Evolutionary conservation across 139 green algal genomes (phyloP).

Genomic region (Chlorella sp.): DNA sequence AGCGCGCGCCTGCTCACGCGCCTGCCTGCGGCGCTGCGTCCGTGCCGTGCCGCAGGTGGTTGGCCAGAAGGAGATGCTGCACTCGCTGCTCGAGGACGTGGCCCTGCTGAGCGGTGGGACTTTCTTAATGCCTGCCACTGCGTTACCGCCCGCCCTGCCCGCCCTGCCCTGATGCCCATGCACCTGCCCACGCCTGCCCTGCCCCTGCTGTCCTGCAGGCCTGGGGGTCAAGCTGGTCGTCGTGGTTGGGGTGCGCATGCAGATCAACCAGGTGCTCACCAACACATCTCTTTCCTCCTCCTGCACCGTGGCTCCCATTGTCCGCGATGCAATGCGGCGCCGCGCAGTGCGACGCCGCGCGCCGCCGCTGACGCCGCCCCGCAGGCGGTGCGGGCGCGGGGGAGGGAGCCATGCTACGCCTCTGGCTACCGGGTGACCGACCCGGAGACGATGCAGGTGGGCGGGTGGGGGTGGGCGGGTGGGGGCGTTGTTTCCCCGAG

Average conservation of each 20-base stretch:
- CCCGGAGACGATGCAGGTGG: slow-evolving; percentile 20
- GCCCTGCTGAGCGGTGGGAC: slow-evolving; percentile 77
- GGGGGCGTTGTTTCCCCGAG: no score
- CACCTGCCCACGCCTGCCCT: no score
- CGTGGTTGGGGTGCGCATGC: slow-evolving; percentile 75
- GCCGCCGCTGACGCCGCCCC: no score
- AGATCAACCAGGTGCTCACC: slow-evolving; percentile 54
- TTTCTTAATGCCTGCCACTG: not conserved
- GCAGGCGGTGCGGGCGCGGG: slow-evolving; percentile 10
- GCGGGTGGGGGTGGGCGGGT: not conserved
- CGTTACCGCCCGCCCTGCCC: not conserved
- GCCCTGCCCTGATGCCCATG: no score
- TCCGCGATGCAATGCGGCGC: no score
- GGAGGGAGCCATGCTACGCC: slow-evolving; percentile 48
- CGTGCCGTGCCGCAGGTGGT: no score
- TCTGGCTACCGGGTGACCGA: slow-evolving; percentile 86
- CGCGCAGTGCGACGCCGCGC: no score
- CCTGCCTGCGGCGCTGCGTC: no score
- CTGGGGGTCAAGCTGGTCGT: slow-evolving; percentile 90
- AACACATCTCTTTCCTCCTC: slow-evolving; percentile 18
- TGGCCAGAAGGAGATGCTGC: slow-evolving; percentile 27
- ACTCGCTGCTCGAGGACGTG: slow-evolving; percentile 69
- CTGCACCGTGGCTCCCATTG: not conserved
- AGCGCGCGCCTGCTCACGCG: not conserved
- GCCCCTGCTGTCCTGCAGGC: slow-evolving; percentile 8